These are phyloP conservation scores for Talaromyces sp. DNA, from an alignment of 2,329 filamentous ascomycete genomes.

Conservation along the genomic window DNA sequence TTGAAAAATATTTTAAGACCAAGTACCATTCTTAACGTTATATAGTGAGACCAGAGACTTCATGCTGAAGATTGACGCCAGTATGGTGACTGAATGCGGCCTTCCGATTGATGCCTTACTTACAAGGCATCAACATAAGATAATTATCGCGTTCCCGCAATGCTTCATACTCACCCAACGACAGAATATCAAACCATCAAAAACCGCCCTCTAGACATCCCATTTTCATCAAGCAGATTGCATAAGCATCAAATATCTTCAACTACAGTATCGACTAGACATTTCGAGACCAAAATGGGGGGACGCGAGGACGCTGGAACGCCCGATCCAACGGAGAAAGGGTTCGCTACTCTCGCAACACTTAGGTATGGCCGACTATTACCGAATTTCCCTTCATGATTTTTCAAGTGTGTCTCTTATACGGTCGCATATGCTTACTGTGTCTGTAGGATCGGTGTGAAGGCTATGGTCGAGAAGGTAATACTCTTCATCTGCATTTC, in stretches of 20 bases:
- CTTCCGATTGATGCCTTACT: constrained; percentile 7
- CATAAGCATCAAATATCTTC: neutral
- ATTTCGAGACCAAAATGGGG: constrained; percentile 45
- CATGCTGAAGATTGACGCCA: neutral
- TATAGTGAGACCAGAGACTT: neutral
- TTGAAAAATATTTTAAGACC: neutral
- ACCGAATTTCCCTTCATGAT: neutral
- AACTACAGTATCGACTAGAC: neutral
- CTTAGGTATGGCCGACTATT: constrained; percentile 58
- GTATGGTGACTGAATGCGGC: constrained; percentile 10
- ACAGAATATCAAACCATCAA: neutral
- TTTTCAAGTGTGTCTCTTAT: constrained; percentile 24
- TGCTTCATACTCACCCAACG: constrained; percentile 7
- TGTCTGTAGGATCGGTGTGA: constrained; percentile 58
- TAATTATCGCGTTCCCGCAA: constrained; percentile 7
- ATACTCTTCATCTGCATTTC: constrained; percentile 27
- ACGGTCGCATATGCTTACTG: constrained; percentile 36
- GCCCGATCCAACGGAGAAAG: constrained; percentile 64
- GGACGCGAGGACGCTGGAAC: constrained; percentile 56
- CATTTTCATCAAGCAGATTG: neutral
- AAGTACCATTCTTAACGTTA: neutral
- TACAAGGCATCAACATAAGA: neutral
- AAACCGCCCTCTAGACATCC: neutral
- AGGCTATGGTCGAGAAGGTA: constrained; percentile 67
- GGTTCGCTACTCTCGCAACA: constrained; percentile 79